A percentile compares a stretch with the other conserved stretches of the same genome.
Evolutionary conservation across 148 eudicot species (phyloP).

Genomic region (Rheum nobile): DNA sequence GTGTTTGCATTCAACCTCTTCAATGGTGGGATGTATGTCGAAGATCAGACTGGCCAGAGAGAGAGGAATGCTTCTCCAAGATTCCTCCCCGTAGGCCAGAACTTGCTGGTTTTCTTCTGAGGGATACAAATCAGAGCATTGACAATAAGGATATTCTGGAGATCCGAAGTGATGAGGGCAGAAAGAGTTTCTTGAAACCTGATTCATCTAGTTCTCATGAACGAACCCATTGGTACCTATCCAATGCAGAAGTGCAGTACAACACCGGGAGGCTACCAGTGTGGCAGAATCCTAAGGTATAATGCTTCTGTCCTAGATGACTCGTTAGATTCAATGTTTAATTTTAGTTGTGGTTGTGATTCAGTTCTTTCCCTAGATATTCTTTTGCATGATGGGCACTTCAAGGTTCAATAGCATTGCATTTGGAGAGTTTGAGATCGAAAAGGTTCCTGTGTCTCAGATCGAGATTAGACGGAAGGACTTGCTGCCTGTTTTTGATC

Average conservation of each 20-base stretch:
- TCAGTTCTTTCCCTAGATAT: slow-evolving; percentile 32
- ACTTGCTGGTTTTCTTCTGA: slow-evolving; percentile 15
- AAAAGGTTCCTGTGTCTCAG: slow-evolving; percentile 49
- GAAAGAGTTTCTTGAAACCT: neutral
- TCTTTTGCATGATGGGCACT: slow-evolving; percentile 46
- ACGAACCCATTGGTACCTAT: slow-evolving; percentile 58
- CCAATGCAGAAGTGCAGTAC: slow-evolving; percentile 87
- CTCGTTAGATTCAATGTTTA: neutral
- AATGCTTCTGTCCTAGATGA: slow-evolving; percentile 7
- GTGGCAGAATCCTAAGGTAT: slow-evolving; percentile 87
- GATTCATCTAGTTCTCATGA: slow-evolving; percentile 44
- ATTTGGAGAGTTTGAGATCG: slow-evolving; percentile 71
- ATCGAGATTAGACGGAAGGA: slow-evolving; percentile 73
- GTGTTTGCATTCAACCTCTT: slow-evolving; percentile 66
- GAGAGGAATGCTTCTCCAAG: slow-evolving; percentile 55
- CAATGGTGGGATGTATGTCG: slow-evolving; percentile 99
- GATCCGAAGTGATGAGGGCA: slow-evolving; percentile 7
- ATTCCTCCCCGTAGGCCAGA: slow-evolving; percentile 33
- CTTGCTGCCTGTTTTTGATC: slow-evolving; percentile 80
- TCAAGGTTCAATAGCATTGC: slow-evolving; percentile 12
- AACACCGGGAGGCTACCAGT: slow-evolving; percentile 52
- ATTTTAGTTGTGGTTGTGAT: neutral
- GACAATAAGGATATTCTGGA: neutral
- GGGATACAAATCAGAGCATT: slow-evolving; percentile 1
- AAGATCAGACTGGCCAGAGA: slow-evolving; percentile 87